phyloP scores from a whole-genome alignment of 2,329 filamentous ascomycete genomes.

The Penicillium crustosum region DNA sequence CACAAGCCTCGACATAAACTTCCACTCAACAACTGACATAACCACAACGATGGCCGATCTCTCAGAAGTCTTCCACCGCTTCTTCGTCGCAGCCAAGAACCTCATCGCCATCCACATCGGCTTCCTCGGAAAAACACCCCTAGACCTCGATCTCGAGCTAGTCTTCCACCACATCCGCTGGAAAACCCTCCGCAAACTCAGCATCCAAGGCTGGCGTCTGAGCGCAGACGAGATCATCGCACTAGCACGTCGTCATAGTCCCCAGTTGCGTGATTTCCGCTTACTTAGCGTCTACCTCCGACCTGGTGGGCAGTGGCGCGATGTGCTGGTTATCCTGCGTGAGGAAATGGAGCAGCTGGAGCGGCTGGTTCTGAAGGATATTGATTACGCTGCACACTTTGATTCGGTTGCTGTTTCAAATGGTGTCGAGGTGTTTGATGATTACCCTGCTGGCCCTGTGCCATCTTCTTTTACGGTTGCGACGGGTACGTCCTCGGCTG shows the following conservation, averaged over 20 bases:
- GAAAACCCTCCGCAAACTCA: constrained; percentile 62
- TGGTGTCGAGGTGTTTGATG: constrained; percentile 21
- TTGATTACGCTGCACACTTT: constrained; percentile 59
- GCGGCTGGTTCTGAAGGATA: constrained; percentile 62
- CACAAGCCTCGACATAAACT: constrained; percentile 63
- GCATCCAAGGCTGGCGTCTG: constrained; percentile 65
- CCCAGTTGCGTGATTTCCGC: constrained; percentile 59
- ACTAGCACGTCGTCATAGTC: constrained; percentile 56
- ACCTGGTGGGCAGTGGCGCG: constrained; percentile 60
- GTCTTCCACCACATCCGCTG: constrained; percentile 64
- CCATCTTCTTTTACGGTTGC: constrained; percentile 22
- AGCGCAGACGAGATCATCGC: constrained; percentile 60
- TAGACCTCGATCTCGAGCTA: constrained; percentile 58
- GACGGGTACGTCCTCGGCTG: constrained; percentile 12
- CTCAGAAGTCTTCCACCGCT: constrained; percentile 56
- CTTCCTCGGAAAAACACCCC: constrained; percentile 58
- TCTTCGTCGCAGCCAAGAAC: constrained; percentile 60
- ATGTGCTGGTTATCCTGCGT: constrained; percentile 58
- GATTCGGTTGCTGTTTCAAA: constrained; percentile 42
- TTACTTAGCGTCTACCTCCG: constrained; percentile 62
- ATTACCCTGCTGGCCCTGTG: not conserved
- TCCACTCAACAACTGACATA: constrained; percentile 58
- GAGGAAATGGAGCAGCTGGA: constrained; percentile 58
- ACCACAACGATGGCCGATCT: constrained; percentile 59
- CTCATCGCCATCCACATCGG: constrained; percentile 65